Evolutionary conservation across 106 monocot genomes (phyloP).

Genomic region (Acorus gramineus): DNA sequence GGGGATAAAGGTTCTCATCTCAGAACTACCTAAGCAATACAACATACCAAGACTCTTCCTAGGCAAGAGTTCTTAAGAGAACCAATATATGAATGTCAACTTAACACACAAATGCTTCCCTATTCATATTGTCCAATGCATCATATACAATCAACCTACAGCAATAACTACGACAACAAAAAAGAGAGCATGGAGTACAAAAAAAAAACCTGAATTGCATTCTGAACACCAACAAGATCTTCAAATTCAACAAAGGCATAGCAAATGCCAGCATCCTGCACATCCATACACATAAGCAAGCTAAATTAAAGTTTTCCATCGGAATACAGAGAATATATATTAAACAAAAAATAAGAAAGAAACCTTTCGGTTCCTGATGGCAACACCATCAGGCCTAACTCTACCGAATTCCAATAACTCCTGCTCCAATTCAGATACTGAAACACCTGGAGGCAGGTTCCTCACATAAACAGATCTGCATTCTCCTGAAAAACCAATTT

Average conservation of each 20-base stretch:
- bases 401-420: constrained; percentile 71
- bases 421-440: constrained; percentile 50
- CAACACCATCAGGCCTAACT: constrained; percentile 55
- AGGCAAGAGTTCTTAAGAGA: too few species aligned
- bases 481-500: constrained; percentile 34
- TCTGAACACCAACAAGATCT: constrained; percentile 48
- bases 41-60: too few species aligned
- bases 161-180: too few species aligned
- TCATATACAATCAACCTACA: too few species aligned
- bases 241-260: constrained; percentile 88
- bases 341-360: background rate
- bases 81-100: too few species aligned
- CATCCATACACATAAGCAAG: background rate
- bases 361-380: constrained; percentile 75
- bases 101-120: too few species aligned
- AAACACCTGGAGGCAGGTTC: constrained; percentile 42
- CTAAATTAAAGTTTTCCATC: too few species aligned
- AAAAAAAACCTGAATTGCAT: constrained; percentile 62
- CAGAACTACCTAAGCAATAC: too few species aligned
- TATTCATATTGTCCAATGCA: too few species aligned
- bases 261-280: constrained; percentile 67
- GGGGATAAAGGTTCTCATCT: too few species aligned
- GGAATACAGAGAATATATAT: too few species aligned
- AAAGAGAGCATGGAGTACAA: background rate
- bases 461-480: constrained; percentile 74